A percentile compares a stretch with the other conserved stretches of the same genome.
phyloP scores from a whole-genome alignment of 345 rosid genomes.

The Populus pruinosa region DNA sequence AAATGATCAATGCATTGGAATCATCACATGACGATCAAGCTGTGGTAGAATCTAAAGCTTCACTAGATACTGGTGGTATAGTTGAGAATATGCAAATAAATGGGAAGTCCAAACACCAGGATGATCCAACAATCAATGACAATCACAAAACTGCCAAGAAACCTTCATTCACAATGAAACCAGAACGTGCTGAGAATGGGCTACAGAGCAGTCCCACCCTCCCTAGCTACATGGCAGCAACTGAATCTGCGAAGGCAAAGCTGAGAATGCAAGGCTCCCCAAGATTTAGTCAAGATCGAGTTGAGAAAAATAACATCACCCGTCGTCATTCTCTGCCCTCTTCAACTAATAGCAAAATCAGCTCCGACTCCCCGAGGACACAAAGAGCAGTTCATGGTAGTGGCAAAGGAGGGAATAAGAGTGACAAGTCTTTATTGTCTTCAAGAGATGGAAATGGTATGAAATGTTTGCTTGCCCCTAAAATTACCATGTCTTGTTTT shows the following conservation, averaged over 20 bases:
- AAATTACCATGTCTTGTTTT: conserved; percentile 7
- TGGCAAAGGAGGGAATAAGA: conserved; percentile 56
- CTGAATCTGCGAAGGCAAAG: conserved; percentile 89
- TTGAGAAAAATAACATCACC: conserved; percentile 48
- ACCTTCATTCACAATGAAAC: conserved; percentile 43
- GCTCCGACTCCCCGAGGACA: conserved; percentile 74
- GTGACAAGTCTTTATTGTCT: conserved; percentile 46
- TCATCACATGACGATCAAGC: conserved; percentile 29
- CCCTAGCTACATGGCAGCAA: conserved; percentile 94
- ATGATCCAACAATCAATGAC: conserved; percentile 45
- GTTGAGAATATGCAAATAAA: conserved; percentile 46
- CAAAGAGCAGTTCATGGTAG: conserved; percentile 49
- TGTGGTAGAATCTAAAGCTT: conserved; percentile 35
- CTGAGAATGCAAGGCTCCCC: conserved; percentile 79
- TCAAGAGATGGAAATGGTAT: conserved; percentile 65
- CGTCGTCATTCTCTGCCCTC: conserved; percentile 84
- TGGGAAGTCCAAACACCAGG: conserved; percentile 39
- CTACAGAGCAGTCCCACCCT: conserved; percentile 51
- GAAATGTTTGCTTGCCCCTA: conserved; percentile 12
- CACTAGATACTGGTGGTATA: conserved; percentile 26
- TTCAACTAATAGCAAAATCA: conserved; percentile 52
- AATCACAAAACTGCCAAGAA: conserved; percentile 50
- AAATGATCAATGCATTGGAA: conserved; percentile 38
- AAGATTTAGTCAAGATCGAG: conserved; percentile 49
- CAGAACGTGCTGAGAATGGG: conserved; percentile 65